These are phyloP conservation scores for Cyclotella atomus DNA, from an alignment of 108 stramenopile genomes.

Conservation along the genomic window DNA sequence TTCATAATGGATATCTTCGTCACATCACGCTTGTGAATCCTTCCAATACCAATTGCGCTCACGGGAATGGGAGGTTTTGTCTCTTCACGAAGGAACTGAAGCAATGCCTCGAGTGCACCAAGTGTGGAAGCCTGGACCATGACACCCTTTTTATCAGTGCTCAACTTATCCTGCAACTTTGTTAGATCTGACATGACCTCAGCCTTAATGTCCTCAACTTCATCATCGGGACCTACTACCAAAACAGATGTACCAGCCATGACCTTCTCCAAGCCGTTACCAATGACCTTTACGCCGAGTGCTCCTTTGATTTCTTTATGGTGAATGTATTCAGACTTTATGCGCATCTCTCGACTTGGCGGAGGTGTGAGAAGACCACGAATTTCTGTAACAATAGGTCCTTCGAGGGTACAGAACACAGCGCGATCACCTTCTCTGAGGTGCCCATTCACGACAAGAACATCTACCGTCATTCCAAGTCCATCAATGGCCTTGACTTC, in stretches of 20 bases:
- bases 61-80: slow-evolving; percentile 98
- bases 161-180: slow-evolving; percentile 82
- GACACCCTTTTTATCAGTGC: slow-evolving; percentile 94
- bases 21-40: slow-evolving; percentile 97
- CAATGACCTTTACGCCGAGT: slow-evolving; percentile 97
- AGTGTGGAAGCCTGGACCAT: slow-evolving; percentile 99
- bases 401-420: slow-evolving; percentile 97
- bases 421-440: slow-evolving; percentile 94
- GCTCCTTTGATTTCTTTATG: slow-evolving; percentile 96
- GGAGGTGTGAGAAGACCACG: slow-evolving; percentile 97
- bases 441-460: slow-evolving; percentile 95
- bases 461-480: slow-evolving; percentile 98
- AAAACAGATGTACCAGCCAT: slow-evolving; percentile 98
- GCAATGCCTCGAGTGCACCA: slow-evolving; percentile 97
- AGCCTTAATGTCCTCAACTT: slow-evolving; percentile 97
- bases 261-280: slow-evolving; percentile 94
- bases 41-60: slow-evolving; percentile 94
- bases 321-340: slow-evolving; percentile 97
- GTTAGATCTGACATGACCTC: slow-evolving; percentile 97
- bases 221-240: slow-evolving; percentile 95
- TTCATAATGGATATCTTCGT: slow-evolving; percentile 98
- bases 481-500: slow-evolving; percentile 99
- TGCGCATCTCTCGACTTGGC: slow-evolving; percentile 96
- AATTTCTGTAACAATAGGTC: slow-evolving; percentile 96
- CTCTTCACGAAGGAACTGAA: slow-evolving; percentile 97